Evolutionary conservation across 2,329 filamentous ascomycete genomes (phyloP).

Genomic region (Microdochium bolleyi): DNA sequence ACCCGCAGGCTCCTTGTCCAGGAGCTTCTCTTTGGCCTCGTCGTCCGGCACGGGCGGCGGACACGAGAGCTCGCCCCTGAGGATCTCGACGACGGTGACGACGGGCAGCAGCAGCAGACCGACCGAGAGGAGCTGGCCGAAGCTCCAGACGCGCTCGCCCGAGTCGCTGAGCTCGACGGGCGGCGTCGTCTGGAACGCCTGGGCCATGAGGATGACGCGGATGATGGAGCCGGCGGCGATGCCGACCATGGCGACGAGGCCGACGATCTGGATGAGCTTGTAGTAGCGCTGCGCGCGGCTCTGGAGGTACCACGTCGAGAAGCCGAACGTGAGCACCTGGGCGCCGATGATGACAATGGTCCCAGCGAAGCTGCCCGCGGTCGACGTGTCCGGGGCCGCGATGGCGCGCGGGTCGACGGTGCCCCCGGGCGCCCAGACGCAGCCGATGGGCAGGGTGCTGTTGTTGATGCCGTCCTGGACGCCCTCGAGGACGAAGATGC

Average conservation of each 20-base stretch:
- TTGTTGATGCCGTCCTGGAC: constrained; percentile 42
- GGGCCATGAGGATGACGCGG: constrained; percentile 47
- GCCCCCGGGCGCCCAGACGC: constrained; percentile 42
- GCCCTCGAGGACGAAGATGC: constrained; percentile 47
- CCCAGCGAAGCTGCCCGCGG: constrained; percentile 42
- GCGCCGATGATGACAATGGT: constrained; percentile 54
- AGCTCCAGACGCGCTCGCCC: constrained; percentile 52
- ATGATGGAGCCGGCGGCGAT: constrained; percentile 51
- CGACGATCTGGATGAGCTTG: constrained; percentile 41
- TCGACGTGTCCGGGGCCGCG: constrained; percentile 25
- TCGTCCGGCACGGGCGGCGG: constrained; percentile 15
- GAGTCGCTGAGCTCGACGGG: constrained; percentile 40
- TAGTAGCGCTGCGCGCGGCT: constrained; percentile 44
- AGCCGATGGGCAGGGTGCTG: constrained; percentile 50
- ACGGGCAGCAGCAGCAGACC: constrained; percentile 52
- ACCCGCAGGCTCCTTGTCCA: constrained; percentile 14
- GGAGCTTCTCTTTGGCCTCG: constrained; percentile 8
- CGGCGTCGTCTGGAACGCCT: constrained; percentile 47
- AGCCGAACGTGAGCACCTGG: constrained; percentile 48
- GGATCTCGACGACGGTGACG: constrained; percentile 51
- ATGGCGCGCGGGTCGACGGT: constrained; percentile 22
- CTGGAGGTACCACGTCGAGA: constrained; percentile 60
- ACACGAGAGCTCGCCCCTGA: constrained; percentile 33
- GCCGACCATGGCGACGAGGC: constrained; percentile 45
- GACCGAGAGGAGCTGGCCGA: constrained; percentile 53